These are phyloP conservation scores for Epichloe brachyelytri DNA, from an alignment of 2,329 filamentous ascomycete genomes.

Conservation along the genomic window DNA sequence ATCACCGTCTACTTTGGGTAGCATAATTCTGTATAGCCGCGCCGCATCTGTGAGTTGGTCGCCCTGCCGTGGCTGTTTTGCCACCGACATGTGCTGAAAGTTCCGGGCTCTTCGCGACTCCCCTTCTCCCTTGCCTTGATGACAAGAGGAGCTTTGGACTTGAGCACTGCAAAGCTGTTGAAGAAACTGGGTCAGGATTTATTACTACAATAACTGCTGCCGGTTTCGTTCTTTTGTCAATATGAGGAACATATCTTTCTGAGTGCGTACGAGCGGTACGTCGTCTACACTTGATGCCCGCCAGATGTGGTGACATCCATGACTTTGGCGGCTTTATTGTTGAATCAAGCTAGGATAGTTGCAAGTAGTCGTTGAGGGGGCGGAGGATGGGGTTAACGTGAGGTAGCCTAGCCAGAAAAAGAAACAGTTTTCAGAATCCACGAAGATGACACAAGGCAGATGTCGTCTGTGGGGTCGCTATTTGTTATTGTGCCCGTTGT, in stretches of 20 bases:
- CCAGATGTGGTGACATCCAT: background rate
- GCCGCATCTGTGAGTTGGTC: background rate
- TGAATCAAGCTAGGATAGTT: conserved; percentile 1
- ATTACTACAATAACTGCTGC: background rate
- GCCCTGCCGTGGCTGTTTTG: background rate
- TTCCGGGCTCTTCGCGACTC: background rate
- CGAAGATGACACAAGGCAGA: conserved; percentile 5
- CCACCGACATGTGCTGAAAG: background rate
- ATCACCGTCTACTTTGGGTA: conserved; percentile 4
- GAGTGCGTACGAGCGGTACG: background rate
- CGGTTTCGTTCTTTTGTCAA: background rate
- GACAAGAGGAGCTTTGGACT: background rate
- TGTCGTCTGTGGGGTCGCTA: background rate
- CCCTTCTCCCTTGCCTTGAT: background rate
- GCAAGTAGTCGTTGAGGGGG: background rate
- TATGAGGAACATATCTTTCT: background rate
- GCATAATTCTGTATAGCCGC: background rate
- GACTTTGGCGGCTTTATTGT: background rate
- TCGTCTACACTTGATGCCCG: background rate
- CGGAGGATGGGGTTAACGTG: background rate
- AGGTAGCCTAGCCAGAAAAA: background rate
- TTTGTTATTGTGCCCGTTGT: background rate
- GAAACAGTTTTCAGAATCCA: conserved; percentile 5
- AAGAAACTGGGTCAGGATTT: background rate
- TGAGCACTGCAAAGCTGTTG: background rate